phyloP scores from a whole-genome alignment of 2,329 filamentous ascomycete species.

The Phialemoniopsis sp. region DNA sequence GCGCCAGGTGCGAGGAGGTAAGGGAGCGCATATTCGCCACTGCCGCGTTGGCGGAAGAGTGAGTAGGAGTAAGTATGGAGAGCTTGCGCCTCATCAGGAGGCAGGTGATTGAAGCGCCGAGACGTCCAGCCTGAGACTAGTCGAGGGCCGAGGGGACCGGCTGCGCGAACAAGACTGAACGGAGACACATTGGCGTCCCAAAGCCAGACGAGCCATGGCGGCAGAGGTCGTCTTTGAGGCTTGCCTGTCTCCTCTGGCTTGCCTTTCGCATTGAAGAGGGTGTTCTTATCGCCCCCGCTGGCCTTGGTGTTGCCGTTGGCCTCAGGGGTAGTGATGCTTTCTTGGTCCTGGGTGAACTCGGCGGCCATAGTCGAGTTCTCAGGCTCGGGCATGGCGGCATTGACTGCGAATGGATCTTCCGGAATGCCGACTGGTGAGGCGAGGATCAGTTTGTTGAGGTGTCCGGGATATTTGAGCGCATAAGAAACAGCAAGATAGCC shows the following conservation, averaged over 20 bases:
- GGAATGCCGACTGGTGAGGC: conserved; percentile 93
- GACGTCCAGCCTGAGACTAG: conserved; percentile 95
- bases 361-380: conserved; percentile 67
- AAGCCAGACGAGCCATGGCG: conserved; percentile 85
- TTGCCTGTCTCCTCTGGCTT: conserved; percentile 22
- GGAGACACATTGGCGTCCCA: conserved; percentile 98
- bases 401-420: conserved; percentile 86
- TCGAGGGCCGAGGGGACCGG: conserved; percentile 84
- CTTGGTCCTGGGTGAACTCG: conserved; percentile 77
- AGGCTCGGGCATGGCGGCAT: conserved; percentile 74
- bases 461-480: conserved; percentile 92
- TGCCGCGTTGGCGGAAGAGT: conserved; percentile 87
- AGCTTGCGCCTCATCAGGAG: conserved; percentile 71
- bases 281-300: conserved; percentile 28
- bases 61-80: conserved; percentile 93
- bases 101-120: conserved; percentile 86
- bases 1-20: conserved; percentile 93
- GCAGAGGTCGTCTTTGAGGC: conserved; percentile 51
- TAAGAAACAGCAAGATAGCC: conserved; percentile 95
- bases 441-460: conserved; percentile 91
- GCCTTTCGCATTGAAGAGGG: conserved; percentile 15
- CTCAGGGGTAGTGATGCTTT: conserved; percentile 33
- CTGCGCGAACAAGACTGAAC: conserved; percentile 83
- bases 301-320: conserved; percentile 13
- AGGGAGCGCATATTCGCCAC: conserved; percentile 87